Percentiles rank a stretch among this genome's conserved stretches.
Evolutionary conservation across 352 stramenopile species (phyloP).

Genomic region (Phytophthora aleatoria): DNA sequence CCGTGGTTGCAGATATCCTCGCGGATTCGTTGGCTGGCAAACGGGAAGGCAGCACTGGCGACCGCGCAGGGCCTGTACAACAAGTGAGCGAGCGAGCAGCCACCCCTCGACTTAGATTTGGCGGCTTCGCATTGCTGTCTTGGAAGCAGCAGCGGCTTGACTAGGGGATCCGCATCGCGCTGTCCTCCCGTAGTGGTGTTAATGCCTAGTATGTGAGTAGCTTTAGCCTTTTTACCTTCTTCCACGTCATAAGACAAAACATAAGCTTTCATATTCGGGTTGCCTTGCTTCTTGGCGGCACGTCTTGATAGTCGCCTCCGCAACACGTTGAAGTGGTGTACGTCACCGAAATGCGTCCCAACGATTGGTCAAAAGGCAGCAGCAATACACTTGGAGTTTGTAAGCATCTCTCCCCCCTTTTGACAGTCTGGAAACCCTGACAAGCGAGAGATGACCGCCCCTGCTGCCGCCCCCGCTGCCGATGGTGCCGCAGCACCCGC

Average conservation of each 20-base stretch:
- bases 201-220: slow-evolving; percentile 50
- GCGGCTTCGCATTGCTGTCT: slow-evolving; percentile 23
- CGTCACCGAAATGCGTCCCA: slow-evolving; percentile 2
- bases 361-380: slow-evolving; percentile 7
- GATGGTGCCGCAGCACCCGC: slow-evolving; percentile 23
- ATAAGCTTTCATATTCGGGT: slow-evolving; percentile 34
- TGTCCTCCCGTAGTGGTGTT: slow-evolving; percentile 28
- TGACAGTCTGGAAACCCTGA: not conserved
- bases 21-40: slow-evolving; percentile 15
- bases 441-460: slow-evolving; percentile 19
- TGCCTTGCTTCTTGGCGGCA: not conserved
- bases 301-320: slow-evolving; percentile 6
- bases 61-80: slow-evolving; percentile 23
- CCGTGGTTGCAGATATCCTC: slow-evolving; percentile 4
- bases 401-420: slow-evolving; percentile 9
- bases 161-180: slow-evolving; percentile 18
- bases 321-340: slow-evolving; percentile 17
- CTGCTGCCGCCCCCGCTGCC: not conserved
- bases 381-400: not conserved
- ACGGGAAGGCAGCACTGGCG: slow-evolving; percentile 22
- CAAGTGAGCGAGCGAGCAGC: slow-evolving; percentile 23
- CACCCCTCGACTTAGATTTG: slow-evolving; percentile 40
- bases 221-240: slow-evolving; percentile 28
- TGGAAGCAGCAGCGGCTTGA: slow-evolving; percentile 20
- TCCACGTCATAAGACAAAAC: slow-evolving; percentile 27